phyloP scores from a whole-genome alignment of 1,284 basidiomycete species.

The Trichosporon sp. region DNA sequence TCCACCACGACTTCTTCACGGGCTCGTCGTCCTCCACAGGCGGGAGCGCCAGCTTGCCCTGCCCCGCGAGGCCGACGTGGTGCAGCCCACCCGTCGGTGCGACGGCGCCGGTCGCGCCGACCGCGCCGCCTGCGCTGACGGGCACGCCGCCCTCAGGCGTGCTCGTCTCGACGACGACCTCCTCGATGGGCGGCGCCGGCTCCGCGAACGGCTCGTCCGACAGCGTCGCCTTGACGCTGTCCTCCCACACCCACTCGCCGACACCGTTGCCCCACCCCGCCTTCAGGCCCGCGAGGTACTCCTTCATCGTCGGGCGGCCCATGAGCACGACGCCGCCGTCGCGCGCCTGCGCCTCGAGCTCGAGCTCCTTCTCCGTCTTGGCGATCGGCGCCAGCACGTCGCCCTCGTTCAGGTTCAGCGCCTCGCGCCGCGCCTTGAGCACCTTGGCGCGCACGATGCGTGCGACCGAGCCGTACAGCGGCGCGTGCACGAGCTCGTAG shows the following conservation, averaged over 20 bases:
- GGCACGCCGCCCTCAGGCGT: not conserved
- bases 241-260: slow-evolving; percentile 66
- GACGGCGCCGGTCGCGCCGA: slow-evolving; percentile 4
- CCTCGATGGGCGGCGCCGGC: slow-evolving; percentile 20
- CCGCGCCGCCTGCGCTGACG: too few relatives aligned
- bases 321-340: slow-evolving; percentile 79
- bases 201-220: slow-evolving; percentile 62
- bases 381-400: slow-evolving; percentile 56
- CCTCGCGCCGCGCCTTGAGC: slow-evolving; percentile 51
- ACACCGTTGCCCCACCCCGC: slow-evolving; percentile 78
- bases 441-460: slow-evolving; percentile 54
- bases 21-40: slow-evolving; percentile 4
- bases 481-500: slow-evolving; percentile 77
- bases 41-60: slow-evolving; percentile 20
- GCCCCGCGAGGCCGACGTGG: slow-evolving; percentile 20
- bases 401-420: slow-evolving; percentile 62
- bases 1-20: not conserved
- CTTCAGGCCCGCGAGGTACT: slow-evolving; percentile 82
- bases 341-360: slow-evolving; percentile 62
- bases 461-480: slow-evolving; percentile 75
- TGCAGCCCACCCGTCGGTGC: slow-evolving; percentile 18
- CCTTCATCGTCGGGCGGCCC: slow-evolving; percentile 90
- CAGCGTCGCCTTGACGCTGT: slow-evolving; percentile 65
- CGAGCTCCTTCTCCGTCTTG: slow-evolving; percentile 51
- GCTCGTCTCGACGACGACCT: not conserved